Evolutionary conservation across 1,284 basidiomycete species (phyloP).

Genomic region (Cutaneotrichosporon mucoides): DNA sequence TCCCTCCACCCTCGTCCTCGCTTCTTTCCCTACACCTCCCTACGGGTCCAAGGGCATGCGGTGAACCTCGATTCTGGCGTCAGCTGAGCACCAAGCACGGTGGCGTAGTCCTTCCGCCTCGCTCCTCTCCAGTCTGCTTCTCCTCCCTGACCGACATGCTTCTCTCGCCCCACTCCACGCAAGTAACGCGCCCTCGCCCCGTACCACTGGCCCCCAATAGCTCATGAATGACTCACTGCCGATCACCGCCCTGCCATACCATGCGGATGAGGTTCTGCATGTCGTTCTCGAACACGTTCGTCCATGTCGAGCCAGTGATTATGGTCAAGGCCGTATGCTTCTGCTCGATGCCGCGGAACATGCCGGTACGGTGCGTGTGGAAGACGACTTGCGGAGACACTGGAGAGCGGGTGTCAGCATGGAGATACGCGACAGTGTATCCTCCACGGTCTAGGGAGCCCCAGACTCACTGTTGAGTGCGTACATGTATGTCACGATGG

Average conservation of each 20-base stretch:
- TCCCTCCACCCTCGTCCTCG: neutral
- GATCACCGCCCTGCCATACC: conserved; percentile 4
- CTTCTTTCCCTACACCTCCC: neutral
- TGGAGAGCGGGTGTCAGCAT: neutral
- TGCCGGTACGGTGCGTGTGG: neutral
- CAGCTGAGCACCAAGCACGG: neutral
- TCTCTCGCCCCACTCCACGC: too few relatives aligned
- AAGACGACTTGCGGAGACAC: neutral
- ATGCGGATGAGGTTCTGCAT: conserved; percentile 1
- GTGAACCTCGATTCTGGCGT: conserved; percentile 2
- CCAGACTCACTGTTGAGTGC: conserved; percentile 1
- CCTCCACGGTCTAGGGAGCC: neutral
- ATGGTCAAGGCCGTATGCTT: neutral
- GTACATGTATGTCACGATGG: conserved; percentile 5
- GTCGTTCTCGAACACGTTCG: conserved; percentile 3
- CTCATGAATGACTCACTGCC: conserved; percentile 1
- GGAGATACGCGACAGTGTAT: neutral
- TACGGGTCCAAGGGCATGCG: neutral
- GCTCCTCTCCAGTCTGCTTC: neutral
- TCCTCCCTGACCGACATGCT: too few relatives aligned
- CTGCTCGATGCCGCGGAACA: neutral
- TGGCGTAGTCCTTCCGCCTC: neutral
- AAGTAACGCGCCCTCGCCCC: too few relatives aligned
- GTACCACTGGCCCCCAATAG: too few relatives aligned
- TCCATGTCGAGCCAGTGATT: conserved; percentile 1